A percentile compares a stretch with the other conserved stretches of the same genome.
Evolutionary conservation across 1,284 basidiomycete species (phyloP).

Genomic region (Rhodofomes roseus): DNA sequence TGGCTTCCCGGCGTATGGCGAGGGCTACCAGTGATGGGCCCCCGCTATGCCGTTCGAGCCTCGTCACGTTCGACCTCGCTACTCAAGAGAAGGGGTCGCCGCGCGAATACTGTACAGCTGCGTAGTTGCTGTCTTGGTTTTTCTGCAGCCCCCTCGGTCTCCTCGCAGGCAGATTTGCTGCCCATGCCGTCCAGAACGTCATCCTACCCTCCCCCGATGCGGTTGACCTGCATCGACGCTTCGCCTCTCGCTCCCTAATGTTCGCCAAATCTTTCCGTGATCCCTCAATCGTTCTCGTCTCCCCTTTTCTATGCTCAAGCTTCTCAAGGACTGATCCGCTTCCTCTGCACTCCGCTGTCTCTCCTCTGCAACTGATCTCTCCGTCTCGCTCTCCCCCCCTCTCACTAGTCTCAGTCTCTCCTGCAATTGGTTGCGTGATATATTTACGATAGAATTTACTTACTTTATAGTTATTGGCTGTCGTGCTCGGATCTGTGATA

Average conservation of each 20-base stretch:
- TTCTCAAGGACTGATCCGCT: neutral
- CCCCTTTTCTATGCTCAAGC: neutral
- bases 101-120: neutral
- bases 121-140: neutral
- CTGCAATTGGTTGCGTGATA: neutral
- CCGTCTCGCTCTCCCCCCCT: neutral
- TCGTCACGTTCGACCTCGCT: neutral
- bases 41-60: neutral
- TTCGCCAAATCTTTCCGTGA: neutral
- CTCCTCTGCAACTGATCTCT: neutral
- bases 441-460: conserved; percentile 3
- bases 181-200: neutral
- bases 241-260: neutral
- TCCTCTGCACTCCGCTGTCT: neutral
- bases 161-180: neutral
- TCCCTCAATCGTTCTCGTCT: neutral
- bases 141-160: neutral
- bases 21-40: neutral
- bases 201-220: neutral
- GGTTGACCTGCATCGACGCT: neutral
- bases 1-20: neutral
- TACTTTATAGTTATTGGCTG: conserved; percentile 3
- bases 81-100: neutral
- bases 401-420: no score
- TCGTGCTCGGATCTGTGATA: neutral